Conservation (phyloP, 1,284 basidiomycete species). For the Taiwanofungus camphoratus region DNA sequence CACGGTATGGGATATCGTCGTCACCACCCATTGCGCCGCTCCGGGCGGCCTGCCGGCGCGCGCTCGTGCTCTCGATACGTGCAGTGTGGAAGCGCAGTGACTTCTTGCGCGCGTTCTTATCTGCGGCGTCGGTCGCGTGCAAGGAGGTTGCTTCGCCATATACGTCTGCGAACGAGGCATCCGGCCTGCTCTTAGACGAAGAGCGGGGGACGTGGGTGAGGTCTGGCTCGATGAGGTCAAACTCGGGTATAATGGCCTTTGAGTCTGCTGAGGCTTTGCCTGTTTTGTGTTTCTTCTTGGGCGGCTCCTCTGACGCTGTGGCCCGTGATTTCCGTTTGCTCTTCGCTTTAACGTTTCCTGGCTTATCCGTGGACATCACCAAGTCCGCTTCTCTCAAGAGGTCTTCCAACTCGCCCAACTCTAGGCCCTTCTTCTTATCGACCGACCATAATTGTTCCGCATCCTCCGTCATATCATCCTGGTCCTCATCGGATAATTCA, state of each 20-base stretch:
- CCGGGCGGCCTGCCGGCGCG: slow-evolving; percentile 66
- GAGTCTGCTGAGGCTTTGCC: slow-evolving; percentile 15
- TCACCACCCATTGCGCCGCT: slow-evolving; percentile 66
- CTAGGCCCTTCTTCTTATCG: slow-evolving; percentile 27
- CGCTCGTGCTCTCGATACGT: slow-evolving; percentile 70
- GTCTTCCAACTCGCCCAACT: slow-evolving; percentile 48
- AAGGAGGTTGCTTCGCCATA: slow-evolving; percentile 76
- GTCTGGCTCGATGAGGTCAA: slow-evolving; percentile 72
- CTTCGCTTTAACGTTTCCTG: slow-evolving; percentile 15
- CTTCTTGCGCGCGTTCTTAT: slow-evolving; percentile 77
- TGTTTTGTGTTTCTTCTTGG: slow-evolving; percentile 28
- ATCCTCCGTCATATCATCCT: slow-evolving; percentile 21
- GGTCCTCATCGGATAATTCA: slow-evolving; percentile 31
- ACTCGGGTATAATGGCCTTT: slow-evolving; percentile 34
- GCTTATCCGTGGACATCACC: slow-evolving; percentile 21
- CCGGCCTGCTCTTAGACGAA: slow-evolving; percentile 10
- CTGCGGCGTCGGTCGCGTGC: slow-evolving; percentile 65
- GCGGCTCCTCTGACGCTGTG: slow-evolving; percentile 21
- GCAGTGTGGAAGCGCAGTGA: slow-evolving; percentile 85
- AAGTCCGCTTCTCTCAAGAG: slow-evolving; percentile 48
- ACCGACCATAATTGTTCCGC: slow-evolving; percentile 18
- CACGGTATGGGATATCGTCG: slow-evolving; percentile 83
- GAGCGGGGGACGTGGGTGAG: slow-evolving; percentile 33
- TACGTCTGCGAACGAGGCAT: slow-evolving; percentile 39
- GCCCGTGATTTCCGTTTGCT: slow-evolving; percentile 23